These are phyloP conservation scores for Aspergillus texensis DNA, from an alignment of 2,329 filamentous ascomycete genomes.

Conservation along the genomic window DNA sequence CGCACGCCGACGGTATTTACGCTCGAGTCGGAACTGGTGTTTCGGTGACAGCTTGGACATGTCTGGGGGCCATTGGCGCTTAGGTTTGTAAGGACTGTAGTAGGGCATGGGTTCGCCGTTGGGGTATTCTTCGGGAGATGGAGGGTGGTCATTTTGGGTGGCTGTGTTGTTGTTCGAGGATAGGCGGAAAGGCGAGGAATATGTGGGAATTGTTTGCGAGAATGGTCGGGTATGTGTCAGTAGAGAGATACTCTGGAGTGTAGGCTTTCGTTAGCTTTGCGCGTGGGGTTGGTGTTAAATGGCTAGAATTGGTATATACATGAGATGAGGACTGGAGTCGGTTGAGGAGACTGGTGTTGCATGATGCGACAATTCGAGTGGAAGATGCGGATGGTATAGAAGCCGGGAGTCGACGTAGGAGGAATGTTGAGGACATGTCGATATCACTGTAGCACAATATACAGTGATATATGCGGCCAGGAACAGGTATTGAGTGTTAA, in stretches of 20 bases:
- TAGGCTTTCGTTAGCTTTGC: neutral
- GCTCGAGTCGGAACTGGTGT: constrained; percentile 69
- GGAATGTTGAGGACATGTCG: neutral
- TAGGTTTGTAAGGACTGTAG: constrained; percentile 61
- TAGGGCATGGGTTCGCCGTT: constrained; percentile 32
- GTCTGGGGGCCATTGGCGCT: constrained; percentile 67
- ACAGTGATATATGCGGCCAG: neutral
- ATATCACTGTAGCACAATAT: neutral
- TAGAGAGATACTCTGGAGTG: neutral
- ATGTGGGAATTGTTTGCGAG: constrained; percentile 8
- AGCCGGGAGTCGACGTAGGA: constrained; percentile 1
- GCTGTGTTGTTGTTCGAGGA: constrained; percentile 19
- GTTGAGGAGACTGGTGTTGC: neutral
- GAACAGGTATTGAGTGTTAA: neutral
- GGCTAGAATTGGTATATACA: neutral
- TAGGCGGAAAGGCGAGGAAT: constrained; percentile 22
- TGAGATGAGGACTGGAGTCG: neutral
- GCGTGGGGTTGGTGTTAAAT: neutral
- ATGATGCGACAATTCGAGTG: neutral
- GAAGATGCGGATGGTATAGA: neutral
- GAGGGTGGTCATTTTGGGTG: constrained; percentile 8
- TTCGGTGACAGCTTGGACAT: constrained; percentile 64
- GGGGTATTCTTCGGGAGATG: constrained; percentile 10
- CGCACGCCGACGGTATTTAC: constrained; percentile 63
- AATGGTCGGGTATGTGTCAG: constrained; percentile 5